A percentile compares a stretch with the other conserved stretches of the same genome.
Conservation (phyloP, 2,329 filamentous ascomycete species). For the Trichoderma brevicompactum region DNA sequence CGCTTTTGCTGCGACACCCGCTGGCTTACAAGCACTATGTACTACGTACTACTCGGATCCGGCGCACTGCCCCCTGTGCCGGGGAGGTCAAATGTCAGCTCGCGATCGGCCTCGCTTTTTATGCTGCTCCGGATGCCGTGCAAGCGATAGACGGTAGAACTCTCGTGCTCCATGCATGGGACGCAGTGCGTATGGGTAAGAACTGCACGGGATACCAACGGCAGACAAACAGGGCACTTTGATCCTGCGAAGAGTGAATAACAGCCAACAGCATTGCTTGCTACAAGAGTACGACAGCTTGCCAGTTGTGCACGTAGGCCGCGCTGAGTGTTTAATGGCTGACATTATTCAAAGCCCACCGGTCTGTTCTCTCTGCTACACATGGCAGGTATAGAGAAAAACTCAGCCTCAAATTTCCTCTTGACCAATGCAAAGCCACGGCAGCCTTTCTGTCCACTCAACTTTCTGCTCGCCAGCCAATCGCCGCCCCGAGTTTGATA, state of each 20-base stretch:
- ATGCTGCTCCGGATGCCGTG: conserved; percentile 8
- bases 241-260: background rate
- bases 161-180: background rate
- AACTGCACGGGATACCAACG: background rate
- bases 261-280: background rate
- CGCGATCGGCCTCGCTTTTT: conserved; percentile 6
- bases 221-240: background rate
- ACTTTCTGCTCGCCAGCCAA: too few relatives aligned
- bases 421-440: too few relatives aligned
- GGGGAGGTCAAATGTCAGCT: conserved; percentile 3
- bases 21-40: background rate
- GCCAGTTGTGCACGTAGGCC: too few relatives aligned
- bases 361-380: too few relatives aligned
- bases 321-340: too few relatives aligned
- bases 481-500: too few relatives aligned
- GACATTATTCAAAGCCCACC: too few relatives aligned
- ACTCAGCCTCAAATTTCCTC: too few relatives aligned
- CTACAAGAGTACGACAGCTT: too few relatives aligned
- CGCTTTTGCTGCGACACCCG: background rate
- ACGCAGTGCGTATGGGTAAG: background rate
- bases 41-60: background rate
- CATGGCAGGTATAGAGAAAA: too few relatives aligned
- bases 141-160: background rate
- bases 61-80: conserved; percentile 1
- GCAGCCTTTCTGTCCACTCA: too few relatives aligned